A percentile compares a stretch with the other conserved stretches of the same genome.
Evolutionary conservation across 495 filamentous ascomycete genomes (phyloP).

Genomic region (Annulohypoxylon stygium): DNA sequence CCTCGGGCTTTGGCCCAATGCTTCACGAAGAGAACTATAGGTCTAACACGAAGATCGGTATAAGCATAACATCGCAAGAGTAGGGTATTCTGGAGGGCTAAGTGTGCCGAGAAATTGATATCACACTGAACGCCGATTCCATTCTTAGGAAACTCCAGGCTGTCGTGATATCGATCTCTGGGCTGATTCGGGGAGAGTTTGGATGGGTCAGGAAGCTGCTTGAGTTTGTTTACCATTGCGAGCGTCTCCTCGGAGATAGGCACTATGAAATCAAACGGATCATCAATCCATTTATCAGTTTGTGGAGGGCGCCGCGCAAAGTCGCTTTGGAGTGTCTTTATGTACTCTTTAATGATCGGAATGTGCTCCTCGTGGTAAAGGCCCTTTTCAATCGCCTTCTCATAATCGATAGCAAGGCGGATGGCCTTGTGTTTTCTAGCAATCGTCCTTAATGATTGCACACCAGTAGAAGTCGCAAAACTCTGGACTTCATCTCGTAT

Average conservation of each 20-base stretch:
- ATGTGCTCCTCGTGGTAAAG: constrained; percentile 52
- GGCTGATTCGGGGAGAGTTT: constrained; percentile 61
- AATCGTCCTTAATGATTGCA: constrained; percentile 48
- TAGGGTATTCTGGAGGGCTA: constrained; percentile 82
- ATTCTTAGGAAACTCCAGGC: constrained; percentile 76
- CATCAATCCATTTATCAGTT: not conserved
- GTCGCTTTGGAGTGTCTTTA: constrained; percentile 52
- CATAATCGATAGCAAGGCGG: constrained; percentile 63
- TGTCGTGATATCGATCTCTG: constrained; percentile 64
- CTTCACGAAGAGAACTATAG: constrained; percentile 86
- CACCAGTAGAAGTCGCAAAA: constrained; percentile 46
- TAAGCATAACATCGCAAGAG: constrained; percentile 82
- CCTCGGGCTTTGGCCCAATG: constrained; percentile 83
- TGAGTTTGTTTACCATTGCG: constrained; percentile 51
- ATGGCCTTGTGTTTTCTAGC: constrained; percentile 60
- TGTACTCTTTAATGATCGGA: constrained; percentile 56
- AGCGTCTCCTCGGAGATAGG: constrained; percentile 42
- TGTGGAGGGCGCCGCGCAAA: constrained; percentile 44
- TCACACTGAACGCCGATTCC: constrained; percentile 82
- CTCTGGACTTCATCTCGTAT: constrained; percentile 55
- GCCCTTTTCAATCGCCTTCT: constrained; percentile 58
- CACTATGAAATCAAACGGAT: constrained; percentile 43
- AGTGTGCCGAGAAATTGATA: constrained; percentile 84
- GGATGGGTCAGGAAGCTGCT: constrained; percentile 57
- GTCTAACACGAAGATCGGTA: constrained; percentile 77